phyloP scores from a whole-genome alignment of 2,329 filamentous ascomycete species.

The Colletotrichum gloeosporioides region DNA sequence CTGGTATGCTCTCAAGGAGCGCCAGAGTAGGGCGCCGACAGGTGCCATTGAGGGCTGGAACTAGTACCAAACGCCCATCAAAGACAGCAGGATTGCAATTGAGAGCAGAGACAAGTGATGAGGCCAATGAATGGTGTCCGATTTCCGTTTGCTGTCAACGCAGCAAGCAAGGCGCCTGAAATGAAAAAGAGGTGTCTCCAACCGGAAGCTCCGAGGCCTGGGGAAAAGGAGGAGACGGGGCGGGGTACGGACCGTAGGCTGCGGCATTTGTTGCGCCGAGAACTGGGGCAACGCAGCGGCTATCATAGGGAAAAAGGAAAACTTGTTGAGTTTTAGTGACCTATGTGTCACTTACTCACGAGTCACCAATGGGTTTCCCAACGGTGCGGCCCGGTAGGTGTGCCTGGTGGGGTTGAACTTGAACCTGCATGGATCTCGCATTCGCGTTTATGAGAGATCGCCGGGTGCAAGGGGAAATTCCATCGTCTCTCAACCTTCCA shows the following conservation, averaged over 20 bases:
- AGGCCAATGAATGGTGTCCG: background rate
- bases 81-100: background rate
- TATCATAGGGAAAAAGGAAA: slow-evolving; percentile 18
- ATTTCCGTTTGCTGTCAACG: background rate
- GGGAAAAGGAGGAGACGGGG: background rate
- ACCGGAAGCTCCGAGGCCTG: background rate
- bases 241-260: background rate
- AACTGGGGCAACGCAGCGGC: slow-evolving; percentile 1
- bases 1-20: slow-evolving; percentile 72
- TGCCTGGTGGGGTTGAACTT: background rate
- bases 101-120: background rate
- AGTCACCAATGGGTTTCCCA: background rate
- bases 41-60: slow-evolving; percentile 41
- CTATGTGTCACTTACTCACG: slow-evolving; percentile 1
- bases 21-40: slow-evolving; percentile 68
- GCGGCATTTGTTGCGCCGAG: slow-evolving; percentile 16
- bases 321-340: slow-evolving; percentile 21
- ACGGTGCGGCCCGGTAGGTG: background rate
- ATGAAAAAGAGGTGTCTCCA: background rate
- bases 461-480: background rate
- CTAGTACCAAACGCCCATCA: background rate
- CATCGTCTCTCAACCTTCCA: background rate
- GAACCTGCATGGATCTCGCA: slow-evolving; percentile 14
- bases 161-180: background rate
- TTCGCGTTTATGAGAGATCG: background rate